Conservation (phyloP, 2,329 filamentous ascomycete genomes). For the Xylaria arbuscula region DNA sequence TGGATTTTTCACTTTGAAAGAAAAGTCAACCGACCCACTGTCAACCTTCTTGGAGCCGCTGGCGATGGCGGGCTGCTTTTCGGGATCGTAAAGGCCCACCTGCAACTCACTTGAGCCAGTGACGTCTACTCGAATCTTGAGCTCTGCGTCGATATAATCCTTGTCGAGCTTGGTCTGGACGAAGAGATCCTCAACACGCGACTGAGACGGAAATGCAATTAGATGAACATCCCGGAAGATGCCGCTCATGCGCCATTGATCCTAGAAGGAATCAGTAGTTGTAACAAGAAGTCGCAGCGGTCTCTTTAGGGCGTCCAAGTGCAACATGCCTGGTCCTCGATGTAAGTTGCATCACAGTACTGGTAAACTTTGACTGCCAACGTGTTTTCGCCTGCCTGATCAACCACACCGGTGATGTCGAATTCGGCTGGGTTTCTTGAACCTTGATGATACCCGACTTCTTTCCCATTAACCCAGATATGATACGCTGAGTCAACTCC, state of each 20-base stretch:
- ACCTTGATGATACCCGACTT: constrained; percentile 71
- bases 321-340: constrained; percentile 62
- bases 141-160: constrained; percentile 63
- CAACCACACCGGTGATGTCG: constrained; percentile 64
- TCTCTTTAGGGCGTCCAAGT: neutral
- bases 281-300: neutral
- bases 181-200: constrained; percentile 67
- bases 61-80: constrained; percentile 66
- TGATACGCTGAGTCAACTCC: constrained; percentile 73
- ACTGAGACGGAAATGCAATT: constrained; percentile 63
- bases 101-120: constrained; percentile 33
- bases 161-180: constrained; percentile 64
- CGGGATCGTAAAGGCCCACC: constrained; percentile 39
- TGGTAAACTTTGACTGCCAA: constrained; percentile 70
- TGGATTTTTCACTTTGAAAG: constrained; percentile 56
- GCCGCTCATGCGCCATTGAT: constrained; percentile 70
- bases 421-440: constrained; percentile 72
- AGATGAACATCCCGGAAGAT: constrained; percentile 67
- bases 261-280: constrained; percentile 47
- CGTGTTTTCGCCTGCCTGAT: constrained; percentile 56
- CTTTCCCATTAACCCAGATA: constrained; percentile 68
- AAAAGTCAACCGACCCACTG: constrained; percentile 39
- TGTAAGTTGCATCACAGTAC: constrained; percentile 70
- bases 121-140: constrained; percentile 54
- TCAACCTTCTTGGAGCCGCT: constrained; percentile 61